A percentile compares a stretch with the other conserved stretches of the same genome.
phyloP scores from a whole-genome alignment of 495 filamentous ascomycete genomes.

The Collariella sp. region DNA sequence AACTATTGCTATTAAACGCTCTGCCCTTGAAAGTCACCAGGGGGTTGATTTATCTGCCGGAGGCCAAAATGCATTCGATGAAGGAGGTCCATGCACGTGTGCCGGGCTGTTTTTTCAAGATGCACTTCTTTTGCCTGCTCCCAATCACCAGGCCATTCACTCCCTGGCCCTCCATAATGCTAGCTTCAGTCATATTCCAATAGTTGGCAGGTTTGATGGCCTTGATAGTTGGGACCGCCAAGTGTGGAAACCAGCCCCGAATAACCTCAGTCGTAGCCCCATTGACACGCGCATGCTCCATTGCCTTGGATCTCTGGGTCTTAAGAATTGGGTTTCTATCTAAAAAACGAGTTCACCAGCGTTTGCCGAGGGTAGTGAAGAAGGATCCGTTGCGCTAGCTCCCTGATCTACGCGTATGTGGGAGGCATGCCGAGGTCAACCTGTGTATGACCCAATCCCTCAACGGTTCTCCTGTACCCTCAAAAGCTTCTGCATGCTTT shows the following conservation, averaged over 20 bases:
- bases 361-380: not conserved
- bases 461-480: not conserved
- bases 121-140: not conserved
- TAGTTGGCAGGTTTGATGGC: not conserved
- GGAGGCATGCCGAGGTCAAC: not conserved
- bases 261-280: not conserved
- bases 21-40: slow-evolving; percentile 6
- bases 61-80: slow-evolving; percentile 4
- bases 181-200: not conserved
- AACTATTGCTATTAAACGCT: slow-evolving; percentile 9
- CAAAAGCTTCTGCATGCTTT: not conserved
- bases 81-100: not conserved
- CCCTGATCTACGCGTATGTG: not conserved
- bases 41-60: not conserved
- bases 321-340: not conserved
- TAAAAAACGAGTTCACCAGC: not conserved
- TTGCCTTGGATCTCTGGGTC: not conserved
- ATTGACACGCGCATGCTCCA: not conserved
- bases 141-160: slow-evolving; percentile 1
- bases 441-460: not conserved
- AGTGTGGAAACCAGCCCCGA: not conserved
- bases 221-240: not conserved
- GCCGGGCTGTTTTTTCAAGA: not conserved
- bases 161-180: slow-evolving; percentile 1
- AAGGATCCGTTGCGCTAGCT: not conserved